These are phyloP conservation scores for Leishmania mexicana DNA, from an alignment of 208 protist species.

Conservation along the genomic window DNA sequence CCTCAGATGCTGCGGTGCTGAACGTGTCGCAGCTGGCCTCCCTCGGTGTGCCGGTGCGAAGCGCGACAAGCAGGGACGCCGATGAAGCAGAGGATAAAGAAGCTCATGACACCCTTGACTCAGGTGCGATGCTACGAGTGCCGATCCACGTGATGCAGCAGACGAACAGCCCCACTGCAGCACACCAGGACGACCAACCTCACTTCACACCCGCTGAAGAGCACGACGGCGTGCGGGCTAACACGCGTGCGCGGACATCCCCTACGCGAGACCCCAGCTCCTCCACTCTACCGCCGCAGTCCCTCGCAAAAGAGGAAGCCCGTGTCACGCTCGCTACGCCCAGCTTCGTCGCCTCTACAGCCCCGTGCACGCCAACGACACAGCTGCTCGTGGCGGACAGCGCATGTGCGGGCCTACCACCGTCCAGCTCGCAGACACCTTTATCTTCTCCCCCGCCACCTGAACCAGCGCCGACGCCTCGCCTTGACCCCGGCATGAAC, in stretches of 20 bases:
- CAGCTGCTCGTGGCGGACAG: not conserved
- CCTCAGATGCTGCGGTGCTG: not conserved
- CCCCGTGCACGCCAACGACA: not conserved
- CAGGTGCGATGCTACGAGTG: not conserved
- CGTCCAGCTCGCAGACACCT: no score
- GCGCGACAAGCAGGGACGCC: not conserved
- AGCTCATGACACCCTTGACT: not conserved
- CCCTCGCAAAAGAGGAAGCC: not conserved
- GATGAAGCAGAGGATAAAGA: not conserved
- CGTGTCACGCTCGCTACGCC: no score
- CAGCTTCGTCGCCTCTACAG: not conserved
- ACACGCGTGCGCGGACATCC: not conserved
- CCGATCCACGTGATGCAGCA: not conserved
- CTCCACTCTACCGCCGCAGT: not conserved
- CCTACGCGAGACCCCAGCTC: not conserved
- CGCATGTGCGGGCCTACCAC: not conserved
- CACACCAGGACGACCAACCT: not conserved
- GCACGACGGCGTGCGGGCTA: not conserved
- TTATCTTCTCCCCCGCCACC: not conserved
- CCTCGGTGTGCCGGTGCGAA: conserved; percentile 8
- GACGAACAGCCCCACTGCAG: not conserved
- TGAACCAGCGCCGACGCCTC: not conserved
- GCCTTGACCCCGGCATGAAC: not conserved
- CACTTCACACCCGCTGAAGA: not conserved
- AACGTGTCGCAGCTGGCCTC: conserved; percentile 1